Evolutionary conservation across 2,329 filamentous ascomycete species (phyloP), one percentile per base, ranked within the genome.

Genomic region (Neofusicoccum umdonicola): DNA sequence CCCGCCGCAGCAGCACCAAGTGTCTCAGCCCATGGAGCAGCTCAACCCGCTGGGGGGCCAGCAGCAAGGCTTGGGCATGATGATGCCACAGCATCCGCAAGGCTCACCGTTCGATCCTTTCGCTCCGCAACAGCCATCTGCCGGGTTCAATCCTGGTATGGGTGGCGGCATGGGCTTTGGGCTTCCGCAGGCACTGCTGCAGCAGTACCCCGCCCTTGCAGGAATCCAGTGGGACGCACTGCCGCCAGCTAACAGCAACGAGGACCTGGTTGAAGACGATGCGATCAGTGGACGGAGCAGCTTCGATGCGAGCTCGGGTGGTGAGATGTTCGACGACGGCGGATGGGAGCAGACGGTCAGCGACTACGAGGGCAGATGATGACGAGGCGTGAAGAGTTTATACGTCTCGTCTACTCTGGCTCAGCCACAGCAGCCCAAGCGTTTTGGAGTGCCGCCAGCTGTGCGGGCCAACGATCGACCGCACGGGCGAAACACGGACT

Each of bases 151-250:
- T 71, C 65, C 71, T 11, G 68, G 74, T 62, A 68, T 71, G 45
- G 67, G 67, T 11, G 64, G 58, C 41, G 60, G 48, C 4, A 61
- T 48, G 48, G 83, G 84, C 69, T 82, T 84, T 7, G 84, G 85
- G 42, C 83, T 98, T n/a, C 95, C 95, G 1, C 91, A 91, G 3
- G 94, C 94, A 1, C 81, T 99, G 57, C 81, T 98, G 44, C 90
- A 91, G 17, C 95, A 98, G 73, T 98, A 97, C 76, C 95, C 95
- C 12, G 93, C 92, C 3, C 81, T 99, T n/a, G 93, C 93, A 27
- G 90, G 89, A 62, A 85, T 98, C 74, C 93, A 94, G 73, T 98
- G 94, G 93, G 85, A 85, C 17, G 85, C 89, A 62, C 85, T 96
- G 74, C 85, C 88, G 47, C 85, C 89, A n/a, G 83, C 88, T 65